Evolutionary conservation across 257 asterid genomes (phyloP), one percentile per base, ranked within the genome.

Genomic region (Capsicum baccatum): DNA sequence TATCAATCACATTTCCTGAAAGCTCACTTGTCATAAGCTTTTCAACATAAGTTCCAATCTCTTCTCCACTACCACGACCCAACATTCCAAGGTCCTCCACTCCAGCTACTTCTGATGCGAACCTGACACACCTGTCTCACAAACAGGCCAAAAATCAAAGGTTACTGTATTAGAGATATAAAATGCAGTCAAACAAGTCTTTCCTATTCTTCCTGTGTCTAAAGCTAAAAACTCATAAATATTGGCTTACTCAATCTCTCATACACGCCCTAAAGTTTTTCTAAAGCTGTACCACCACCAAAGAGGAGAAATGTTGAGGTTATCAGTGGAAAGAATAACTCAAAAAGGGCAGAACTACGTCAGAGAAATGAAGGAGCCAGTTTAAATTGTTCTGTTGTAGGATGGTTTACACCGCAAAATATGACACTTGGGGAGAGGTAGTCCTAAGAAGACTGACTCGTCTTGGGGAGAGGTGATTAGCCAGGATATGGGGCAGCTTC

Each of bases 31-130:
- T 93, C 99, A 97, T 97, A 67, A 97, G 97, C 78, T 85, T 92
- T 88, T 95, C 99, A 70, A 97, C 99, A 83, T 97, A 97, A 78
- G 99, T 97, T 83, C 99, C 99, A 73, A 97, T 97, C 91, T 97
- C 99, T 94, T 97, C 99, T 86, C 99, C 99, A 86, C 99, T 97
- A 60, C 99, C 99, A 90, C 99, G 99, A 50, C 99, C 99, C 87
- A 97, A 86, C 92, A 97, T 91, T 83, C 99, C 99, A 83, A 97
- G 98, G 89, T 97, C 99, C 89, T 94, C 92, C 85, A 94, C 97
- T 44, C 99, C 99, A 83, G 99, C 99, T 70, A 97, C 68, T 90
- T 97, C 99, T 42, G 96, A 82, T 37, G 99, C 98, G 90, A 97
- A 97, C 88, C 99, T 91, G 79, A 97, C 99, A 83, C 99, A 97